Percentiles rank a stretch among this genome's conserved stretches.
phyloP scores from a whole-genome alignment of 1,139 yeast genomes.

The Candida albicans region DNA sequence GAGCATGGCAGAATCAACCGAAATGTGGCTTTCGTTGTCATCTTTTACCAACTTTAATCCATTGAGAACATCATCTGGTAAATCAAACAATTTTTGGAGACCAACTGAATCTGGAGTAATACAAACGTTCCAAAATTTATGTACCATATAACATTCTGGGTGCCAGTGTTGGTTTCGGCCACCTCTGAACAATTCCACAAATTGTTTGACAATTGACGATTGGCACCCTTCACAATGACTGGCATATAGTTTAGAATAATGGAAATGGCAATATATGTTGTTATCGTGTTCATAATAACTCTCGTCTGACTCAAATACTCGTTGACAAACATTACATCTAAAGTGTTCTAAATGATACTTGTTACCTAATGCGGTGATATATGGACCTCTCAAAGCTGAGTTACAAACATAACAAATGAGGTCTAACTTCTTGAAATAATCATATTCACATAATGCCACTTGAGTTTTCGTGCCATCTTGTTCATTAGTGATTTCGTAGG shows the following conservation, averaged over 20 bases:
- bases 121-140: slow-evolving; percentile 93
- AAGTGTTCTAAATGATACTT: slow-evolving; percentile 96
- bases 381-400: slow-evolving; percentile 85
- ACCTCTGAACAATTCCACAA: slow-evolving; percentile 88
- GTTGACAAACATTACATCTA: slow-evolving; percentile 84
- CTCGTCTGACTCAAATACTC: slow-evolving; percentile 88
- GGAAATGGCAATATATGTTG: slow-evolving; percentile 85
- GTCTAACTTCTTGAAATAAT: slow-evolving; percentile 82
- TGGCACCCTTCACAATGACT: slow-evolving; percentile 92
- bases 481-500: slow-evolving; percentile 41
- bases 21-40: slow-evolving; percentile 9
- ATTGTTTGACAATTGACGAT: slow-evolving; percentile 88
- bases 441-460: slow-evolving; percentile 88
- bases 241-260: slow-evolving; percentile 82
- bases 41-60: slow-evolving; percentile 12
- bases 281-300: slow-evolving; percentile 88
- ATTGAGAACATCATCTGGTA: slow-evolving; percentile 23
- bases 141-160: slow-evolving; percentile 98
- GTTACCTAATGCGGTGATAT: slow-evolving; percentile 88
- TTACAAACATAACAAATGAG: slow-evolving; percentile 84
- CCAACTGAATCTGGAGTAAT: slow-evolving; percentile 68
- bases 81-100: slow-evolving; percentile 26
- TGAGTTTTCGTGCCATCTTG: slow-evolving; percentile 36
- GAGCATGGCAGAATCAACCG: slow-evolving; percentile 52
- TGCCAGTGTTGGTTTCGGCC: slow-evolving; percentile 99